Evolutionary conservation across 345 rosid genomes (phyloP), one percentile per base, ranked within the genome.

Genomic region (Salix suchowensis): DNA sequence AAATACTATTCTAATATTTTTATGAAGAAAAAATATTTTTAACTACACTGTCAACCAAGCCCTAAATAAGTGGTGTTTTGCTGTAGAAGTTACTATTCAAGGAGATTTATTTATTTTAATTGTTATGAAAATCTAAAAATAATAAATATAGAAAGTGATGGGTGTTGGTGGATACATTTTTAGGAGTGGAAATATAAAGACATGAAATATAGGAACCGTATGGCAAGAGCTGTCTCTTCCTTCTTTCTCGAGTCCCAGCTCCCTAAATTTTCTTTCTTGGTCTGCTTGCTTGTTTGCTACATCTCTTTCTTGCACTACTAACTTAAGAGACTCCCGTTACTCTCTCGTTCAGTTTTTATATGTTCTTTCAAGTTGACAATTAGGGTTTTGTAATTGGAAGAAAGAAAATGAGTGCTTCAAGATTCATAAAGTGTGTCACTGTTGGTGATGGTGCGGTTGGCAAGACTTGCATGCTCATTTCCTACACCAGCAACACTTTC

Each of bases 391-490:
- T 44, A 68, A 67, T 61, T 73, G 16, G 24, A 34, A 32, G 19
- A 39, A 69, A 23, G 14, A 64, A 61, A 40, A 90, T 90, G 94
- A 90, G 92, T 82, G 91, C 88, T 69, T 90, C 94, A 5, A 83
- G 90, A 82, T 90, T 90, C 82, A 90, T 90, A 54, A 90, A 90
- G 84, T 90, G 94, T 75, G 94, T 90, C 64, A 90, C 94, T 2
- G 94, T 90, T 78, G 94, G 94, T 61, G 94, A 90, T 68, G 94
- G 94, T 54, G 94, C 94, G 74, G 94, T 90, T 77, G 94, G 94
- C 67, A 90, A 90, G 80, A 90, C 94, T 68, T 90, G 94, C 88
- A 86, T 90, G 80, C 93, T 90, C 73, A 89, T 89, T 72, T 89
- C 92, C 86, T 89, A 89, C 84, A 89, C 92, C 26, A 88, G 91